phyloP scores from a whole-genome alignment of 75 land plant genomes.

The Ceratopteris richardii region DNA sequence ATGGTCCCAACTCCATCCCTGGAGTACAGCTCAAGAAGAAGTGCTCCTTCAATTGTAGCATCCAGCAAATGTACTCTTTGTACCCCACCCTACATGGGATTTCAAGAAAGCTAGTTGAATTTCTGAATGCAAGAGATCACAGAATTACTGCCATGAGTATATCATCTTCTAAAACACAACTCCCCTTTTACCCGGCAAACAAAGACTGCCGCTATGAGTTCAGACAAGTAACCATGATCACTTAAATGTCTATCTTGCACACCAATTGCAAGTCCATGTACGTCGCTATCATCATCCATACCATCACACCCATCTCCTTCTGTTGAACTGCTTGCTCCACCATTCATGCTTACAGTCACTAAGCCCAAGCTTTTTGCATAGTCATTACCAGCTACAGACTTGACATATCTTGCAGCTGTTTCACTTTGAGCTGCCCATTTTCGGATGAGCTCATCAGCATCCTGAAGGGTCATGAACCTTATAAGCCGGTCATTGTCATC shows the following conservation, averaged over 20 bases:
- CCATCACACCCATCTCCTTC: not conserved
- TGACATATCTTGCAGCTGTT: conserved; percentile 85
- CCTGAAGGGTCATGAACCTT: conserved; percentile 73
- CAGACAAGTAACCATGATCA: conserved; percentile 72
- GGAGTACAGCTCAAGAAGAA: conserved; percentile 78
- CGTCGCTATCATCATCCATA: not conserved
- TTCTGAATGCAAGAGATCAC: not conserved
- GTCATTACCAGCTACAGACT: conserved; percentile 57
- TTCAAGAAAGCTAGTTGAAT: not conserved
- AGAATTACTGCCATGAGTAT: too few species aligned
- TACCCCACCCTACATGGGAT: conserved; percentile 66
- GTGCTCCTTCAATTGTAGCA: conserved; percentile 74
- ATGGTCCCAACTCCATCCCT: conserved; percentile 99
- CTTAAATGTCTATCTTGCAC: conserved; percentile 70
- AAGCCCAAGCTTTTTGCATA: conserved; percentile 23
- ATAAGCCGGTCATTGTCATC: conserved; percentile 56
- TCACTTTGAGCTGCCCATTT: conserved; percentile 76
- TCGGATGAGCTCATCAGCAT: conserved; percentile 74
- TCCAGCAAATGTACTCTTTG: conserved; percentile 89
- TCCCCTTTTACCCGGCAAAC: conserved; percentile 72
- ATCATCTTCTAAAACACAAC: too few species aligned
- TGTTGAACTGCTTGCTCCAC: not conserved
- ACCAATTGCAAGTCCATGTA: conserved; percentile 90
- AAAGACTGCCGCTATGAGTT: conserved; percentile 89
- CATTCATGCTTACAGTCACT: conserved; percentile 12